Conservation (phyloP, 495 filamentous ascomycete genomes). For the Neurospora sp. region DNA sequence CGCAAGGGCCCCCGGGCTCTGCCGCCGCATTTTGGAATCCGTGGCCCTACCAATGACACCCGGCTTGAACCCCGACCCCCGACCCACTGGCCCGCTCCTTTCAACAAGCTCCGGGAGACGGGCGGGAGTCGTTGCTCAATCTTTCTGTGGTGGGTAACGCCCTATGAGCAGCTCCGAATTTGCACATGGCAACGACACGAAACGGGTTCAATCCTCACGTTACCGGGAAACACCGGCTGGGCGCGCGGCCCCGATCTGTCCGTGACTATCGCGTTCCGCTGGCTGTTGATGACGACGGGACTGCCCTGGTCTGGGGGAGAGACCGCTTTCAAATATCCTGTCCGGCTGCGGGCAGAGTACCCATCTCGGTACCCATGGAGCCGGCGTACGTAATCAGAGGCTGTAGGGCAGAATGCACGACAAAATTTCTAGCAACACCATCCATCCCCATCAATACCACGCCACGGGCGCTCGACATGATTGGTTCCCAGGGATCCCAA, state of each 20-base stretch:
- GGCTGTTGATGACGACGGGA: not conserved
- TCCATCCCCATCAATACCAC: conserved; percentile 10
- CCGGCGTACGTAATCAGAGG: not conserved
- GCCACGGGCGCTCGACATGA: not conserved
- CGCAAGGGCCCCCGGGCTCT: not conserved
- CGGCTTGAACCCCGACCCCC: not conserved
- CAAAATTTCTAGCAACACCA: conserved; percentile 5
- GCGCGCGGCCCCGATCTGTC: not conserved
- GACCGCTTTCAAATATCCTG: not conserved
- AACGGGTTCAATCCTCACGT: not conserved
- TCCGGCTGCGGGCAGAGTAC: not conserved
- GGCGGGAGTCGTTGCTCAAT: not conserved
- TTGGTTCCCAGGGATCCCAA: conserved; percentile 6
- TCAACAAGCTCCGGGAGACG: not conserved
- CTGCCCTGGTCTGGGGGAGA: not conserved
- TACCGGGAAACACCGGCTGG: not conserved
- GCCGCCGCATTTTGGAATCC: not conserved
- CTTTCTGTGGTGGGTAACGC: not conserved
- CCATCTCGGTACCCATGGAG: not conserved
- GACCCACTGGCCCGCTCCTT: not conserved
- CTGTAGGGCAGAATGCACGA: not conserved
- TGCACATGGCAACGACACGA: not conserved
- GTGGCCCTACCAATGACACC: not conserved
- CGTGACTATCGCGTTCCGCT: not conserved
- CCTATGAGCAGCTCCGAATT: not conserved